A percentile compares a stretch with the other conserved stretches of the same genome.
Evolutionary conservation across 345 rosid species (phyloP).

Genomic region (Linum usitatissimum): DNA sequence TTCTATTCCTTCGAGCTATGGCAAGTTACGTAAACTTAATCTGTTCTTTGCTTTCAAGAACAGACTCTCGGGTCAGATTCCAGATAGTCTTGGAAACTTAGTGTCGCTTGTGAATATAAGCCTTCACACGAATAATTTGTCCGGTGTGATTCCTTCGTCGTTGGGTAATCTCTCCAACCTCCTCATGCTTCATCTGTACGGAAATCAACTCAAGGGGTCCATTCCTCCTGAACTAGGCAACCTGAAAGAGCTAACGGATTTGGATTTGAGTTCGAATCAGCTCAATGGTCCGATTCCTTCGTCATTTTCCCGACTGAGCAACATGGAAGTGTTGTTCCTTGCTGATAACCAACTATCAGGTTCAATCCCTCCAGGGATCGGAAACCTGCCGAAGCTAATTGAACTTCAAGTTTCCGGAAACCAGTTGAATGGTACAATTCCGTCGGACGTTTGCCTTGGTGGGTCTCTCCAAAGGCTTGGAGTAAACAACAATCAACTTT

Average conservation of each 20-base stretch:
- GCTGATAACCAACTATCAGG: not conserved
- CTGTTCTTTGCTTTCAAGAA: not conserved
- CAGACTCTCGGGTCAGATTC: not conserved
- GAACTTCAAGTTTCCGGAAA: not conserved
- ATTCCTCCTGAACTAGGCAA: slow-evolving; percentile 2
- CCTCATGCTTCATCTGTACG: not conserved
- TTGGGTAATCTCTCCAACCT: not conserved
- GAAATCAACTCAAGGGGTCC: not conserved
- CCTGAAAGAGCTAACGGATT: not conserved
- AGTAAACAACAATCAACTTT: not conserved
- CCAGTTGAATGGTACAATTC: slow-evolving; percentile 1
- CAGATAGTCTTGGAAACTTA: not conserved
- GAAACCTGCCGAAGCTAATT: not conserved
- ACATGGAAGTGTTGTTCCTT: not conserved
- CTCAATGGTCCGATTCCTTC: slow-evolving; percentile 1
- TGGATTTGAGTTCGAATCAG: not conserved
- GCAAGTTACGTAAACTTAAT: not conserved
- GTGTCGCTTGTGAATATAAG: not conserved
- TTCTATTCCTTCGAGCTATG: not conserved
- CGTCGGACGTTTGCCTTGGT: not conserved
- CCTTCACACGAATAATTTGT: not conserved
- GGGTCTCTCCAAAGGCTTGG: not conserved
- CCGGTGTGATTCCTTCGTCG: not conserved
- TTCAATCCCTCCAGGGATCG: not conserved
- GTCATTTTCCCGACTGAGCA: not conserved